A percentile compares a stretch with the other conserved stretches of the same genome.
These are phyloP conservation scores for Lentinus tigrinus DNA, from an alignment of 768 basidiomycete species.

Conservation along the genomic window DNA sequence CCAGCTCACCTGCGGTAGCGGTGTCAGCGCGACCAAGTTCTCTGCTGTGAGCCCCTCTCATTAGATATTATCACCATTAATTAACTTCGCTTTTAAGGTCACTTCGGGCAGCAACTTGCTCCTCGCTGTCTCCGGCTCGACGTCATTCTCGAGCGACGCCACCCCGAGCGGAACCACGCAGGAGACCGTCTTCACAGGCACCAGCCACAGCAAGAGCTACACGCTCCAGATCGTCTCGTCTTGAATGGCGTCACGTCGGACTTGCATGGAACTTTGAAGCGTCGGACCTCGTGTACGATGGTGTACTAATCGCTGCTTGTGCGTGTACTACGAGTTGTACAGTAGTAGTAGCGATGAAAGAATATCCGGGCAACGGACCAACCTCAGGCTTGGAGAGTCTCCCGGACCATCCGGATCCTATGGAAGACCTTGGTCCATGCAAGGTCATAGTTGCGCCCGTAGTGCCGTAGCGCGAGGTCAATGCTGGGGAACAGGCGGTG, in stretches of 20 bases:
- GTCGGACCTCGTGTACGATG: neutral
- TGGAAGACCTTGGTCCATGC: no score
- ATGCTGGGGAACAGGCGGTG: no score
- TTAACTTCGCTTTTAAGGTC: conserved; percentile 31
- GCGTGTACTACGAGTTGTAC: neutral
- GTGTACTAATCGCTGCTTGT: neutral
- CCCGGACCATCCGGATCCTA: no score
- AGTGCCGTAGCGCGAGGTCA: no score
- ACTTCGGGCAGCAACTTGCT: conserved; percentile 47
- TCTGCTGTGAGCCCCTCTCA: conserved; percentile 43
- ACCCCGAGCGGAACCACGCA: conserved; percentile 50
- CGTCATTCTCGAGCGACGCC: conserved; percentile 48
- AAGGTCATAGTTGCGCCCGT: no score
- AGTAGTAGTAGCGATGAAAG: neutral
- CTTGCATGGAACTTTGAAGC: no score
- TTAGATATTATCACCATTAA: neutral
- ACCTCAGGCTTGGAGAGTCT: no score
- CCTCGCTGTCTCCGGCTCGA: conserved; percentile 49
- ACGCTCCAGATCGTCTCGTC: conserved; percentile 27
- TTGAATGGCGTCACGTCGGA: neutral
- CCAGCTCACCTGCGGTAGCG: conserved; percentile 49
- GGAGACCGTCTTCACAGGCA: conserved; percentile 34
- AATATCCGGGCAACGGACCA: neutral
- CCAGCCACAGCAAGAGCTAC: conserved; percentile 25
- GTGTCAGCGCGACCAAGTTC: conserved; percentile 45